These are phyloP conservation scores for Solanum medicagineum DNA, from an alignment of 257 asterid species.

Conservation along the genomic window DNA sequence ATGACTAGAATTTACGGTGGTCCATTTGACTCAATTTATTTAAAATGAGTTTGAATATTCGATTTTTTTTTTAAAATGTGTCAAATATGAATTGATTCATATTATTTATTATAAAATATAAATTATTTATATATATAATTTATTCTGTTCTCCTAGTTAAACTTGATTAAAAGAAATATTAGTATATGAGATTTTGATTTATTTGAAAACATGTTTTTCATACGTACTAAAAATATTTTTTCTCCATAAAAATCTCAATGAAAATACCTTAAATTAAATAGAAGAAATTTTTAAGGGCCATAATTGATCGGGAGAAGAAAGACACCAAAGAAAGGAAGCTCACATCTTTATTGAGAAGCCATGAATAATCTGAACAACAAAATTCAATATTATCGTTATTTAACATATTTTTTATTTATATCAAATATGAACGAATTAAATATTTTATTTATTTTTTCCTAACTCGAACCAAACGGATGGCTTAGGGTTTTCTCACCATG, in stretches of 20 bases:
- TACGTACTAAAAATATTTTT: not conserved
- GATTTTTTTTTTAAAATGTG: not conserved
- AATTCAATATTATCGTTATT: not conserved
- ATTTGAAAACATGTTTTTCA: not conserved
- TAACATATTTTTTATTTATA: not conserved
- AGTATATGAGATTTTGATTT: not conserved
- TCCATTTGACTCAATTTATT: not conserved
- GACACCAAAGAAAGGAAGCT: not conserved
- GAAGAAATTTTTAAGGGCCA: not conserved
- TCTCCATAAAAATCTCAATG: not conserved
- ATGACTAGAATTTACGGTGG: not conserved
- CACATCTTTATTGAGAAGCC: too few species aligned
- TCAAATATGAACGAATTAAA: not conserved
- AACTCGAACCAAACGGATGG: not conserved
- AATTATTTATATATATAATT: too few species aligned
- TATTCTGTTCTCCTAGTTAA: not conserved
- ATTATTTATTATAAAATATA: not conserved
- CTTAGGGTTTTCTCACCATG: not conserved
- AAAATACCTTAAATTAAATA: not conserved
- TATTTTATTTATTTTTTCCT: not conserved
- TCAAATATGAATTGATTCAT: not conserved
- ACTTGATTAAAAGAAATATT: not conserved
- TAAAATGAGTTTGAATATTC: not conserved
- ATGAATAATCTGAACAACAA: too few species aligned
- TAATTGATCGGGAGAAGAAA: not conserved